These are phyloP conservation scores for Zanthoxylum bungeanum DNA, from an alignment of 345 rosid species.

Conservation along the genomic window DNA sequence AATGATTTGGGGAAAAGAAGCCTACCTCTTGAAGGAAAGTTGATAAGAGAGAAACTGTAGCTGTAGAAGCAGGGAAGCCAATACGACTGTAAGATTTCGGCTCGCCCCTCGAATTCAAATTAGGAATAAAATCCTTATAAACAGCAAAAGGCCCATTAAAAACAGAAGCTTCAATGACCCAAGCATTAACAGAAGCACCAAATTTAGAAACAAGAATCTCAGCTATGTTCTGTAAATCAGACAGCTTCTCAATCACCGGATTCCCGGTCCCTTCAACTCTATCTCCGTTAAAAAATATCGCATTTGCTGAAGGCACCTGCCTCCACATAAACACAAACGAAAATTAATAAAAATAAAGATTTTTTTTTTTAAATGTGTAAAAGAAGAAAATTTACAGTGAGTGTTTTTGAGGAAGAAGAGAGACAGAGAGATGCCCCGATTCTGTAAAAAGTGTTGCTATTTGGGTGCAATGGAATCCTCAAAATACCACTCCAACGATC, in stretches of 20 bases:
- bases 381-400: constrained; percentile 32
- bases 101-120: constrained; percentile 53
- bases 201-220: constrained; percentile 71
- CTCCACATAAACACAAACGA: not conserved
- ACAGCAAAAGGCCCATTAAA: constrained; percentile 78
- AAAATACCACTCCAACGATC: constrained; percentile 61
- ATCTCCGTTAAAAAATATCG: constrained; percentile 74
- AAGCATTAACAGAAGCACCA: constrained; percentile 60
- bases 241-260: constrained; percentile 66
- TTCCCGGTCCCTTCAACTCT: constrained; percentile 59
- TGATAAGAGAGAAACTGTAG: constrained; percentile 53
- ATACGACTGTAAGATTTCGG: constrained; percentile 51
- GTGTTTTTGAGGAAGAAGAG: constrained; percentile 36
- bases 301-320: constrained; percentile 69
- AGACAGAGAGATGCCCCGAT: constrained; percentile 75
- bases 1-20: not conserved
- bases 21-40: constrained; percentile 58
- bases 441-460: constrained; percentile 29
- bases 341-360: too few species aligned
- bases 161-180: constrained; percentile 67
- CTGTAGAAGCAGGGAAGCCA: constrained; percentile 71
- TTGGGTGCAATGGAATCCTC: constrained; percentile 49
- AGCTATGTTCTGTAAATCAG: constrained; percentile 58
- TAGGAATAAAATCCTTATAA: constrained; percentile 66
- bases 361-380: not conserved